These are phyloP conservation scores for Furculomyces boomerangus DNA, from an alignment of 371 early-diverging fungal genomes.

Conservation along the genomic window DNA sequence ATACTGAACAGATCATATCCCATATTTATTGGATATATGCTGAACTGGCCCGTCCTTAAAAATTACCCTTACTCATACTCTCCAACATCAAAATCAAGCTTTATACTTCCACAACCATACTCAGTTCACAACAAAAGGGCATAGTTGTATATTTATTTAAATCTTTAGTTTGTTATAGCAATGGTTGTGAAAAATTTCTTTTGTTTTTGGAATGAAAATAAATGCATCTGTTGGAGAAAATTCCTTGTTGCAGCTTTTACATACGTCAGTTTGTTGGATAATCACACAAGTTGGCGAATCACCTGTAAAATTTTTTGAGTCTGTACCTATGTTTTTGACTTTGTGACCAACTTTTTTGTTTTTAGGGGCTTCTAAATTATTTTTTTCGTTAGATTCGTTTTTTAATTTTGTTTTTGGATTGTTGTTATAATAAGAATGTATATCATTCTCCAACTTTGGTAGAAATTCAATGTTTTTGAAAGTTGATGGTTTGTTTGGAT, in stretches of 20 bases:
- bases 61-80: background rate
- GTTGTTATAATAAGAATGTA: too few relatives aligned
- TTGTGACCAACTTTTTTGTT: too few relatives aligned
- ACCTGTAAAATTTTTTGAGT: too few relatives aligned
- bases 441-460: too few relatives aligned
- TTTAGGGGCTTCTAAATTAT: too few relatives aligned
- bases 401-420: too few relatives aligned
- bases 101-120: background rate
- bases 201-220: conserved; percentile 7
- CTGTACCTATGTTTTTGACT: too few relatives aligned
- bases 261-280: conserved; percentile 7
- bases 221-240: conserved; percentile 16
- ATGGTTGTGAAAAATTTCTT: conserved; percentile 6
- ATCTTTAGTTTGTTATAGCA: background rate
- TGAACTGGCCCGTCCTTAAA: background rate
- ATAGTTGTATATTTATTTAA: background rate
- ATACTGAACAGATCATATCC: too few relatives aligned
- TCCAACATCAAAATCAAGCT: background rate
- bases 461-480: too few relatives aligned
- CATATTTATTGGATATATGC: background rate
- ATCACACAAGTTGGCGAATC: background rate
- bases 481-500: too few relatives aligned
- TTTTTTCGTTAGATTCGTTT: too few relatives aligned
- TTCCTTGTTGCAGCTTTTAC: conserved; percentile 14
- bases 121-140: background rate